phyloP scores from a whole-genome alignment of 768 basidiomycete species.

The Melanogaster broomeanus region DNA sequence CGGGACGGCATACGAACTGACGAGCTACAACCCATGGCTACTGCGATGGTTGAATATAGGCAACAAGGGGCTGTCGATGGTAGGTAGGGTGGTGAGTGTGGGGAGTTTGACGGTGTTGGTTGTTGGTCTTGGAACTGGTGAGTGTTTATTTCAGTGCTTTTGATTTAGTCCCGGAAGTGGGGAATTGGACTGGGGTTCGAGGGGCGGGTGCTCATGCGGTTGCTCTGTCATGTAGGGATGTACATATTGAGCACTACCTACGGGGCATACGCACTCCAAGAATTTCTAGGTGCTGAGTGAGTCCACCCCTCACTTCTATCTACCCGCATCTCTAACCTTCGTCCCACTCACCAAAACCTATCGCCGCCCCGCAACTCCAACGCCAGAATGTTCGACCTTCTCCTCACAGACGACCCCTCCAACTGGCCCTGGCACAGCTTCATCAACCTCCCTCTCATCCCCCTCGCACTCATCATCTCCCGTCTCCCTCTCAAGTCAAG shows the following conservation, averaged over 20 bases:
- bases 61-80: conserved; percentile 49
- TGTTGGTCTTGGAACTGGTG: conserved; percentile 63
- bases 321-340: background rate
- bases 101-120: conserved; percentile 51
- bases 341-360: background rate
- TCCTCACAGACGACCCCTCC: conserved; percentile 66
- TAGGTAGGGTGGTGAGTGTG: conserved; percentile 55
- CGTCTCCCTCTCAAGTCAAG: conserved; percentile 45
- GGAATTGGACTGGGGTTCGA: too few relatives aligned
- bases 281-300: conserved; percentile 71
- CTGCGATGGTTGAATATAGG: conserved; percentile 52
- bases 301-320: conserved; percentile 14
- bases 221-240: conserved; percentile 35
- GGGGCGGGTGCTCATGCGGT: background rate
- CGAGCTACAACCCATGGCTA: conserved; percentile 59
- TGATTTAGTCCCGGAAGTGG: background rate
- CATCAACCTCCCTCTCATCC: conserved; percentile 73
- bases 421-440: conserved; percentile 80
- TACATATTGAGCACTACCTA: conserved; percentile 61
- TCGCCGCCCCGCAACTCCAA: background rate
- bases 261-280: conserved; percentile 68
- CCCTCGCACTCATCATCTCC: conserved; percentile 64
- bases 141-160: conserved; percentile 21
- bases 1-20: conserved; percentile 61
- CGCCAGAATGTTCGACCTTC: conserved; percentile 57